Evolutionary conservation across 768 basidiomycete species (phyloP).

Genomic region (Agaricus subrufescens): DNA sequence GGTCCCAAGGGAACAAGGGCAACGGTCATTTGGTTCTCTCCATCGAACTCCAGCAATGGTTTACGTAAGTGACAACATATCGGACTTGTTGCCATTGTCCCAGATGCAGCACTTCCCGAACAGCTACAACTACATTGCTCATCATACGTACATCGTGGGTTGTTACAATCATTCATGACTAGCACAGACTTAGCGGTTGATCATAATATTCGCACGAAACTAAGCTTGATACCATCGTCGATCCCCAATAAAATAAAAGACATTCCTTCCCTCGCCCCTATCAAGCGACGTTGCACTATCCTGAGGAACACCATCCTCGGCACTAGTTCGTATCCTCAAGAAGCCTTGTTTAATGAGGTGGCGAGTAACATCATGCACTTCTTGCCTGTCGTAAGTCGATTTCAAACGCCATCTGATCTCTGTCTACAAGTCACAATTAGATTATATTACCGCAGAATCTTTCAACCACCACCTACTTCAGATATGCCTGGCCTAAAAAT

Average conservation of each 20-base stretch:
- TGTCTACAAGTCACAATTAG: constrained; percentile 31
- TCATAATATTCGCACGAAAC: not conserved
- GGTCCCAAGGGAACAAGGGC: constrained; percentile 8
- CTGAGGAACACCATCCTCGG: not conserved
- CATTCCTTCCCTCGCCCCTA: constrained; percentile 44
- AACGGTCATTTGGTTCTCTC: constrained; percentile 1
- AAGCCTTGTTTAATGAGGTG: constrained; percentile 51
- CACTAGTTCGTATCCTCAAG: constrained; percentile 24
- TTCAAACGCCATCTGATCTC: constrained; percentile 72
- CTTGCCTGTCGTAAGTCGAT: constrained; percentile 71
- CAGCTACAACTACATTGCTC: constrained; percentile 2
- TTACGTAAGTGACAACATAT: constrained; percentile 11
- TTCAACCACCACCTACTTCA: constrained; percentile 43
- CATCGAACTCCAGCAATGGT: not conserved
- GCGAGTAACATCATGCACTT: constrained; percentile 58
- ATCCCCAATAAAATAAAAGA: constrained; percentile 54
- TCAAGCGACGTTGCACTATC: constrained; percentile 29
- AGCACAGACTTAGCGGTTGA: too few relatives aligned
- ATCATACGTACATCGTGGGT: too few relatives aligned
- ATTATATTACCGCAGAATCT: not conserved
- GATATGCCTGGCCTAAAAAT: constrained; percentile 70
- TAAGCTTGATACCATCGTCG: constrained; percentile 68
- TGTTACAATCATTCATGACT: too few relatives aligned
- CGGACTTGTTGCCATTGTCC: not conserved
- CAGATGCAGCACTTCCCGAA: constrained; percentile 1